Conservation (phyloP, 2,329 filamentous ascomycete species). For the Sarocladium strictum region DNA sequence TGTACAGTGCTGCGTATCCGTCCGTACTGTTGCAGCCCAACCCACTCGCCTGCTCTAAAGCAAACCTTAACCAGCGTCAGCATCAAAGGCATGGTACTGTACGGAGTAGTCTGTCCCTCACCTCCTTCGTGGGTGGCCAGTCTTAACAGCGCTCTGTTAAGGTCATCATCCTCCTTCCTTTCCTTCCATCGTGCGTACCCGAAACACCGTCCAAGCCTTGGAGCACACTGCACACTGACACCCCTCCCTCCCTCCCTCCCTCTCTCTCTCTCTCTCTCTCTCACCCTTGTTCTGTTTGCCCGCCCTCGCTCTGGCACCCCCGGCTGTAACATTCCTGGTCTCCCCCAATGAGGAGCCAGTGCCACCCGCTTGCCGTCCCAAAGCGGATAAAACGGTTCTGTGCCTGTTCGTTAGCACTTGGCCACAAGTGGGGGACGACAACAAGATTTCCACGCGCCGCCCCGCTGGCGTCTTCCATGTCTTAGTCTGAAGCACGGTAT, state of each 20-base stretch:
- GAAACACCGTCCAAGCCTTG: too few relatives aligned
- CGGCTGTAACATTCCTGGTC: constrained; percentile 8
- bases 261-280: not conserved
- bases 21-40: too few relatives aligned
- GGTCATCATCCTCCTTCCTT: too few relatives aligned
- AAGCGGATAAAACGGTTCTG: constrained; percentile 13
- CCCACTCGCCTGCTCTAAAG: too few relatives aligned
- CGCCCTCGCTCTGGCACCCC: not conserved
- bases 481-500: not conserved
- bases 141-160: too few relatives aligned
- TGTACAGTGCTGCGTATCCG: too few relatives aligned
- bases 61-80: too few relatives aligned
- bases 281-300: not conserved
- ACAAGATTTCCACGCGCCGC: not conserved
- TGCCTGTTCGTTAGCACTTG: not conserved
- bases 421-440: not conserved
- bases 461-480: not conserved
- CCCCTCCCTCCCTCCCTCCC: not conserved
- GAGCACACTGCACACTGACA: too few relatives aligned
- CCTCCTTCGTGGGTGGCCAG: too few relatives aligned
- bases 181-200: too few relatives aligned
- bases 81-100: too few relatives aligned
- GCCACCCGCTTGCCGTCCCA: constrained; percentile 10
- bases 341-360: constrained; percentile 11
- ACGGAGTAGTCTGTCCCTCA: too few relatives aligned